Evolutionary conservation across 805 yeast genomes (phyloP).

Genomic region (Wickerhamiella alocasiicola): DNA sequence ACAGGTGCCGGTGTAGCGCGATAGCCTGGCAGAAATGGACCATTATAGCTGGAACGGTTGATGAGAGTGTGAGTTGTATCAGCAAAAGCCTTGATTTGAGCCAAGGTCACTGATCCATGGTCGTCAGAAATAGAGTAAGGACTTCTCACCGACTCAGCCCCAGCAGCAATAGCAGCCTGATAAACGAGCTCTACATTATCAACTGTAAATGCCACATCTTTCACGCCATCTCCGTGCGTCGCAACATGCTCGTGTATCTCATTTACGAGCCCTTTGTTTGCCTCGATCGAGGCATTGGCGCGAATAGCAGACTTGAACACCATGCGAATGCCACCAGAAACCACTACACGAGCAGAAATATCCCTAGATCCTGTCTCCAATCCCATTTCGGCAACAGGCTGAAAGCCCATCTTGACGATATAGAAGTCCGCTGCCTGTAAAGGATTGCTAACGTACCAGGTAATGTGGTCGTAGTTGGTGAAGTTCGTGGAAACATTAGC

Average conservation of each 20-base stretch:
- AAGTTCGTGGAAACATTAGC: no score
- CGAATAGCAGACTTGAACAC: constrained; percentile 33
- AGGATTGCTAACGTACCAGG: constrained; percentile 65
- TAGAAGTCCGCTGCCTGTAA: constrained; percentile 47
- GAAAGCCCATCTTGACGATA: constrained; percentile 48
- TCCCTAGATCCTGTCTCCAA: constrained; percentile 54
- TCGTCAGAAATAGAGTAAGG: constrained; percentile 30
- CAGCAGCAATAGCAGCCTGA: constrained; percentile 37
- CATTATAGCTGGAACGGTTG: constrained; percentile 30
- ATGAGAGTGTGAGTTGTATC: constrained; percentile 63
- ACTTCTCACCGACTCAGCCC: constrained; percentile 35
- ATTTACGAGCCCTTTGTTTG: constrained; percentile 22
- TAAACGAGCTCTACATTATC: constrained; percentile 36
- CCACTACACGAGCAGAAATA: constrained; percentile 47
- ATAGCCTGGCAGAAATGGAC: constrained; percentile 46
- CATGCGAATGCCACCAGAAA: constrained; percentile 42
- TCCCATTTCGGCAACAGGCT: constrained; percentile 48
- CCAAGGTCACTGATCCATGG: constrained; percentile 40
- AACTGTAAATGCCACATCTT: constrained; percentile 61
- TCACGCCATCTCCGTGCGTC: constrained; percentile 69
- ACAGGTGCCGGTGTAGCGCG: background rate
- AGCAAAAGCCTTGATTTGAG: constrained; percentile 42
- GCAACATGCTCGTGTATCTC: constrained; percentile 37
- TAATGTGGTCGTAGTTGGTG: constrained; percentile 49
- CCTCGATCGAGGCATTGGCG: constrained; percentile 21